Evolutionary conservation across 108 stramenopile species (phyloP), one percentile per base, ranked within the genome.

Genomic region (Epithemia pelagica): DNA sequence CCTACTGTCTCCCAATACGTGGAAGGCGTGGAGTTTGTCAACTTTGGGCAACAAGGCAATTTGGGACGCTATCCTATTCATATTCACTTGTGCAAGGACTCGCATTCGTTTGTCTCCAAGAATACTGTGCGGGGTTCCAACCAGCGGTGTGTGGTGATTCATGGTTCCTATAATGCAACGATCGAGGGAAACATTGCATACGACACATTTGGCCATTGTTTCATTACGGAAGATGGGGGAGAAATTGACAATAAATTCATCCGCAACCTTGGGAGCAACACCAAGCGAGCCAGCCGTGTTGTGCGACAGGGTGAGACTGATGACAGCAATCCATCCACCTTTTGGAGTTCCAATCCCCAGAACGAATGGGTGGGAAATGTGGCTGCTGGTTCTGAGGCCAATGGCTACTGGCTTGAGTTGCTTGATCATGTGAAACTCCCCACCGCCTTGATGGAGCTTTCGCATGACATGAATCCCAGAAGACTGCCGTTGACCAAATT

Each of bases 31-130:
- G 56, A 65, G 10, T 10, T 71, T 46, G 32, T 46, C 15, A 71
- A 71, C 64, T 65, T 71, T 58, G 70, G 70, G 0, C 70, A 71
- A 61, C 64, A 71, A 51, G 70, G 70, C 5, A 67, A 33, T 3
- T 59, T 84, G 22, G 76, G 79, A 2, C 60, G 74, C 28, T 81
- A 84, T 32, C 67, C 70, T 30, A 75, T 73, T 26, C 82, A 80
- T 65, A 58, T 69, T 31, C 82, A 79, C 69, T 60, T 71, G 60
- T 68, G 46, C 30, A 74, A 74, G 30, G 24, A 21, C 33, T 37
- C 65, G 21, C 1, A 21, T 27, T 26, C 56, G 56, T 32, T 28
- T 31, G 68, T 75, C 68, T 67, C 78, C 20, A 70, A 60, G 25
- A 65, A 52, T 46, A 71, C 52, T 72, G 29, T 67, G 32, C 58